Evolutionary conservation across 768 basidiomycete genomes (phyloP), one percentile per base, ranked within the genome.

Genomic region (Boletellus ananiceps): DNA sequence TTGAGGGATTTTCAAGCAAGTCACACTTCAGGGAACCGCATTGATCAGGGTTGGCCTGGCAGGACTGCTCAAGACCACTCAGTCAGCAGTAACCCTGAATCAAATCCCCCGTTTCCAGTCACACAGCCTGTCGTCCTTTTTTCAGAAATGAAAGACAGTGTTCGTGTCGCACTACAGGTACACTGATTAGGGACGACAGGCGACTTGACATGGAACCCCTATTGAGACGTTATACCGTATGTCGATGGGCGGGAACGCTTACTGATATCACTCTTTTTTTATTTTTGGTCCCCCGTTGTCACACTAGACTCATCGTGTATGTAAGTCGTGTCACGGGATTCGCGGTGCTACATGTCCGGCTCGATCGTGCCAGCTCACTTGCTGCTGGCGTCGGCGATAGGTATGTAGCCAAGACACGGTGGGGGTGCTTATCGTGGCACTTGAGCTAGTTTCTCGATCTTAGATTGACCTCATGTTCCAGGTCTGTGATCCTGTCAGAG

Each of bases 181-280:
- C 68, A 78, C 11, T 25, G 23, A 78, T 79, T 16, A 77, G 78
- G 79, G 0, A 77, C 79, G 52, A 79, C 77, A 0, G 79, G 78
- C 5, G 76, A 80, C 55, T 77, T 77, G 2, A 74, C 71, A 45
- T 77, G 77, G 76, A 59, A 76, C 47, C 63, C 72, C 0, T 62
- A 68, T 12, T 70, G 73, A 37, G 65, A 69, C 31, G 43, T 32
- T 18, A 52, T 52, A 1, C 32, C 58, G 36, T 53, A 55, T 48
- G 69, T 79, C 27, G 72, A 74, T 36, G 57, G 54, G n/a, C 63
- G 57, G 76, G 75, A 15, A 69, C 68, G 6, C 67, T 79, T 46
- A 66, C 64, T 31, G 80, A 80, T 49, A 78, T 77, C 11, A 79
- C 76, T 1, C 72, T n/a, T n/a, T n/a, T n/a, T n/a, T n/a, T n/a